A percentile compares a stretch with the other conserved stretches of the same genome.
Conservation (phyloP, 306 rosid species). For the Coriaria nepalensis region DNA sequence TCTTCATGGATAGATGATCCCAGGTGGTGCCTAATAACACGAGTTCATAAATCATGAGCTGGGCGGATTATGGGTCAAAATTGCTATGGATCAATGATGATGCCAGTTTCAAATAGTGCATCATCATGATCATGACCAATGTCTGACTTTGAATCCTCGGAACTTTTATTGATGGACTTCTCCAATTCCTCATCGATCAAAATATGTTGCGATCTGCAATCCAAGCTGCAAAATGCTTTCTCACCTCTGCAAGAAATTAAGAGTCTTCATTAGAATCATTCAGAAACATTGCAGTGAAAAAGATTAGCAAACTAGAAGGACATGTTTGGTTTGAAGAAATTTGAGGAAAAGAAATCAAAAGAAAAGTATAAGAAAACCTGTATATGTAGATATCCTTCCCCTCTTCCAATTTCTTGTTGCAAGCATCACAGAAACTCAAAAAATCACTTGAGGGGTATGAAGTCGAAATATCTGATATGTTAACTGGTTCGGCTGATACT, state of each 20-base stretch:
- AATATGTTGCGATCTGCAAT: slow-evolving; percentile 62
- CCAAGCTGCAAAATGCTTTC: slow-evolving; percentile 70
- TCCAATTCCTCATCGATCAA: slow-evolving; percentile 60
- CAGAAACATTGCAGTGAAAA: background rate
- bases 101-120: slow-evolving; percentile 32
- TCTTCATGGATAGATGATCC: slow-evolving; percentile 59
- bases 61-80: slow-evolving; percentile 7
- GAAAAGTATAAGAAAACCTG: slow-evolving; percentile 37
- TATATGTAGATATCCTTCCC: slow-evolving; percentile 81
- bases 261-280: slow-evolving; percentile 2
- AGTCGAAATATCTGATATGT: slow-evolving; percentile 11
- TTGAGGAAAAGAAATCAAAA: slow-evolving; percentile 1
- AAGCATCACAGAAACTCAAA: slow-evolving; percentile 58
- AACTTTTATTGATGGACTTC: slow-evolving; percentile 21
- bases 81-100: slow-evolving; percentile 28
- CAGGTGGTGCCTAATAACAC: slow-evolving; percentile 17
- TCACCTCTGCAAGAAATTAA: slow-evolving; percentile 58
- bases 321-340: too few relatives aligned
- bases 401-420: slow-evolving; percentile 63
- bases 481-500: slow-evolving; percentile 3
- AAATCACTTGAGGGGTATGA: slow-evolving; percentile 41
- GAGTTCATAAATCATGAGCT: slow-evolving; percentile 17
- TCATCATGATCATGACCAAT: slow-evolving; percentile 17
- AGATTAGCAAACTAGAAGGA: slow-evolving; percentile 2
- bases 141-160: slow-evolving; percentile 19